phyloP scores from a whole-genome alignment of 352 stramenopile species.

The Plasmopara viticola region DNA sequence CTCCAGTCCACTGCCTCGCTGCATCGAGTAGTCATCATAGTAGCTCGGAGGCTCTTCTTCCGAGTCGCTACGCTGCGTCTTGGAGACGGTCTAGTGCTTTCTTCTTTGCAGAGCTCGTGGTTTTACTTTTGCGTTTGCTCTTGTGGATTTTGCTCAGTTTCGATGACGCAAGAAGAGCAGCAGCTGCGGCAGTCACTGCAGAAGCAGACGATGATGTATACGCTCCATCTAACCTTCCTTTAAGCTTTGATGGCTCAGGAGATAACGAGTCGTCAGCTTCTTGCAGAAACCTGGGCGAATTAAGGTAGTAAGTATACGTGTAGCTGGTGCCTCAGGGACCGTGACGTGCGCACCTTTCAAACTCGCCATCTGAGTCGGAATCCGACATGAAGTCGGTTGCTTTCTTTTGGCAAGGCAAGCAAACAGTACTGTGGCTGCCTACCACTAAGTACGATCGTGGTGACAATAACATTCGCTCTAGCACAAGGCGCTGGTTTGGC shows the following conservation, averaged over 20 bases:
- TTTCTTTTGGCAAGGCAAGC: conserved; percentile 3
- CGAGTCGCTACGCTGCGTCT: conserved; percentile 32
- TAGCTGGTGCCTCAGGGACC: too few relatives aligned
- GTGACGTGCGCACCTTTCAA: conserved; percentile 34
- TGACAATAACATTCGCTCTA: not conserved
- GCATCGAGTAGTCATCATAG: conserved; percentile 24
- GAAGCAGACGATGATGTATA: conserved; percentile 23
- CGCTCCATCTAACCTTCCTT: conserved; percentile 2
- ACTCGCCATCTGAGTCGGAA: conserved; percentile 54
- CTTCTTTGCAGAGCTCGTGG: conserved; percentile 25
- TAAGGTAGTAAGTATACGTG: conserved; percentile 6
- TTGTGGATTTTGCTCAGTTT: conserved; percentile 30
- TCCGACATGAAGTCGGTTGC: conserved; percentile 8
- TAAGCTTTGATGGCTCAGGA: conserved; percentile 20
- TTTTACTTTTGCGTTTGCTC: conserved; percentile 15
- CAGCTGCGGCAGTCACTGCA: conserved; percentile 39
- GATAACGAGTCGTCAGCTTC: conserved; percentile 50
- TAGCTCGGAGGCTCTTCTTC: conserved; percentile 59
- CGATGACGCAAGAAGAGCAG: conserved; percentile 45
- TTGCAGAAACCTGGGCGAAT: conserved; percentile 40
- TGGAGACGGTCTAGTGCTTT: conserved; percentile 16
- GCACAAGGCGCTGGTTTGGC: conserved; percentile 1
- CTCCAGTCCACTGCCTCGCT: conserved; percentile 7
- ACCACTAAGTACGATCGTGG: conserved; percentile 13
- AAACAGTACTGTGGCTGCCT: conserved; percentile 7